Evolutionary conservation across 768 basidiomycete genomes (phyloP).

Genomic region (Sporobolomyces pararoseus): DNA sequence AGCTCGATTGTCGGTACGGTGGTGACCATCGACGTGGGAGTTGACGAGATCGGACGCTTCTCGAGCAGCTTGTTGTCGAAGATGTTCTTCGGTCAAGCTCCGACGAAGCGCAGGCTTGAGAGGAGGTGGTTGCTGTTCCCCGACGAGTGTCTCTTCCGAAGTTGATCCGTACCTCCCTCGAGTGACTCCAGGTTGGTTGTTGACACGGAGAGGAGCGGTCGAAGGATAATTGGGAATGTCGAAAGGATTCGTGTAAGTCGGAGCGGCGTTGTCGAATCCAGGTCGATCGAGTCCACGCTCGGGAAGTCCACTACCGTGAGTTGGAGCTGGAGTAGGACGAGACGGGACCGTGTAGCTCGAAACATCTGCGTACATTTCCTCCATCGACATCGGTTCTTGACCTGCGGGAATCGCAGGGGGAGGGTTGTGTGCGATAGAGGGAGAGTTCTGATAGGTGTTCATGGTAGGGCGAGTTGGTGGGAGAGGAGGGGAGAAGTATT

Average conservation of each 20-base stretch:
- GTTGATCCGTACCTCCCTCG: slow-evolving; percentile 8
- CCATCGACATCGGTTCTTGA: not conserved
- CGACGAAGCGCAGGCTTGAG: slow-evolving; percentile 41
- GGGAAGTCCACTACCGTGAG: slow-evolving; percentile 18
- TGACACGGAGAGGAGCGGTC: slow-evolving; percentile 15
- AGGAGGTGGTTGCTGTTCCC: slow-evolving; percentile 4
- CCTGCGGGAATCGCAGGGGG: not conserved
- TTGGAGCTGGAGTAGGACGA: slow-evolving; percentile 5
- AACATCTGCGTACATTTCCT: slow-evolving; percentile 15
- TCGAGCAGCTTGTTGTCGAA: slow-evolving; percentile 28
- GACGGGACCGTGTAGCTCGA: not conserved
- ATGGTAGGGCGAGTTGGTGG: not conserved
- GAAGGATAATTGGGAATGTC: slow-evolving; percentile 9
- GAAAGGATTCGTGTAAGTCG: slow-evolving; percentile 12
- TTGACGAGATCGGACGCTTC: slow-evolving; percentile 41
- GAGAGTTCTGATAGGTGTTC: not conserved
- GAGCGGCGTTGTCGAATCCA: not conserved
- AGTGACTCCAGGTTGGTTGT: not conserved
- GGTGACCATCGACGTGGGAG: slow-evolving; percentile 27
- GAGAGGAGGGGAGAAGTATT: slow-evolving; percentile 5
- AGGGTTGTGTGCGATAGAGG: slow-evolving; percentile 3
- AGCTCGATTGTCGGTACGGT: not conserved
- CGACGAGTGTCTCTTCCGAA: slow-evolving; percentile 24
- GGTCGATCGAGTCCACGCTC: slow-evolving; percentile 11
- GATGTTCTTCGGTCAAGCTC: slow-evolving; percentile 37